Conservation (phyloP, 2,329 filamentous ascomycete genomes). For the Lecanicillium sp. region DNA sequence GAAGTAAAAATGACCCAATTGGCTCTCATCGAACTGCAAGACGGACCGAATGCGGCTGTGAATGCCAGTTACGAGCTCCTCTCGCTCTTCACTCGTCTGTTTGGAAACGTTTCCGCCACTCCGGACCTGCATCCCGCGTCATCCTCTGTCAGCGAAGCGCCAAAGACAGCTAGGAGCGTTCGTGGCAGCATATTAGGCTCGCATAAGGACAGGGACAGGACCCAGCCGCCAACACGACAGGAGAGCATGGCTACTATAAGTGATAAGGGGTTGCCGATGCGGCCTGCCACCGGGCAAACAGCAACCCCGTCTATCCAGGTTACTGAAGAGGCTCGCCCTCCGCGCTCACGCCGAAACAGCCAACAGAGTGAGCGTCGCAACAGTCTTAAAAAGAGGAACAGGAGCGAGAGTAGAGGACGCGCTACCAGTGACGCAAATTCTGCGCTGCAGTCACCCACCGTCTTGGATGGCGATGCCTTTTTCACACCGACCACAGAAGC, state of each 20-base stretch:
- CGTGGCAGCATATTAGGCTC: conserved; percentile 72
- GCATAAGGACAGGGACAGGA: conserved; percentile 37
- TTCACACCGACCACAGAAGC: conserved; percentile 39
- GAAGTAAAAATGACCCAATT: conserved; percentile 95
- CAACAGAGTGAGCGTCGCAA: conserved; percentile 40
- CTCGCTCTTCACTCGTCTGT: conserved; percentile 72
- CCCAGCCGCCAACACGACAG: conserved; percentile 34
- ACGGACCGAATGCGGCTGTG: conserved; percentile 78
- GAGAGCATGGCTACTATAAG: conserved; percentile 24
- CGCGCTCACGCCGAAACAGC: conserved; percentile 26
- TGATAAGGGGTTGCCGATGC: conserved; percentile 27
- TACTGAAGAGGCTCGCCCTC: conserved; percentile 52
- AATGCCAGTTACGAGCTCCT: conserved; percentile 83
- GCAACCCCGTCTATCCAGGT: conserved; percentile 67
- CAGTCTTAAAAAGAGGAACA: conserved; percentile 46
- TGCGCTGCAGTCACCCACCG: conserved; percentile 30
- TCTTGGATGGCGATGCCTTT: conserved; percentile 43
- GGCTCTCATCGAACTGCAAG: conserved; percentile 70
- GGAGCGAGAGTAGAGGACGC: conserved; percentile 40
- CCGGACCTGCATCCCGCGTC: conserved; percentile 31
- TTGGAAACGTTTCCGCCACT: conserved; percentile 49
- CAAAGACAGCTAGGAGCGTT: conserved; percentile 63
- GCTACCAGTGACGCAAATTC: conserved; percentile 30
- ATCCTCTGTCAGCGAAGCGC: conserved; percentile 32
- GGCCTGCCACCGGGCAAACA: conserved; percentile 35